Conservation (phyloP, 306 rosid species). For the Arachis stenosperma region DNA sequence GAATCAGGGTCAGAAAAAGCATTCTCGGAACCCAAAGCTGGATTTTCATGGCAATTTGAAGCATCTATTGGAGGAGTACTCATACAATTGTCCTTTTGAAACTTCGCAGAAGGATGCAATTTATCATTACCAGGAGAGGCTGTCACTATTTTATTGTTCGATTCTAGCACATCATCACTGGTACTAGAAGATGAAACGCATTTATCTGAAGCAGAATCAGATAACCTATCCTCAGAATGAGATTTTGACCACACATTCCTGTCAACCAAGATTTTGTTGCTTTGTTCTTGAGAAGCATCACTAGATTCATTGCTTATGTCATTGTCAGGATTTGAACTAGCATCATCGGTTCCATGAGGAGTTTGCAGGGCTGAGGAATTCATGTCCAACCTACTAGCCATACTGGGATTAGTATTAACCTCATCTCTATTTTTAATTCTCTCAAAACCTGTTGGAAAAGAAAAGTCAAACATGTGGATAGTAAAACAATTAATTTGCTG, state of each 20-base stretch:
- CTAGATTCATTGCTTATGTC: constrained; percentile 47
- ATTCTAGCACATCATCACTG: constrained; percentile 22
- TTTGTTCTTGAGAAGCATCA: constrained; percentile 50
- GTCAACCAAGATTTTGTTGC: constrained; percentile 34
- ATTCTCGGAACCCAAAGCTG: neutral
- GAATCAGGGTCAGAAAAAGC: constrained; percentile 33
- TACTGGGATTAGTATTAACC: constrained; percentile 40
- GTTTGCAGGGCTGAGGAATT: constrained; percentile 51
- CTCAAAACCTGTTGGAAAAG: constrained; percentile 49
- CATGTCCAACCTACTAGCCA: constrained; percentile 41
- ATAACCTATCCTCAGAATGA: constrained; percentile 42
- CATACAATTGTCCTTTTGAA: no score
- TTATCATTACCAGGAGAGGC: constrained; percentile 34
- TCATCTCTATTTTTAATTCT: constrained; percentile 41
- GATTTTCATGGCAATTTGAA: no score
- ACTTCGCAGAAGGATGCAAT: constrained; percentile 20
- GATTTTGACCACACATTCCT: constrained; percentile 35
- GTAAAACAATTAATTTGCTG: constrained; percentile 1
- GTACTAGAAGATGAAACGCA: constrained; percentile 46
- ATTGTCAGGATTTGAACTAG: constrained; percentile 42
- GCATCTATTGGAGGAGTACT: no score
- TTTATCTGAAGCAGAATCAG: constrained; percentile 41
- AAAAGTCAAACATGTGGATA: constrained; percentile 33
- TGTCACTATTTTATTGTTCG: constrained; percentile 21
- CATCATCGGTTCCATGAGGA: constrained; percentile 51